Base-by-base conservation (phyloP, 306 rosid species). In the Vicia sativa region DNA sequence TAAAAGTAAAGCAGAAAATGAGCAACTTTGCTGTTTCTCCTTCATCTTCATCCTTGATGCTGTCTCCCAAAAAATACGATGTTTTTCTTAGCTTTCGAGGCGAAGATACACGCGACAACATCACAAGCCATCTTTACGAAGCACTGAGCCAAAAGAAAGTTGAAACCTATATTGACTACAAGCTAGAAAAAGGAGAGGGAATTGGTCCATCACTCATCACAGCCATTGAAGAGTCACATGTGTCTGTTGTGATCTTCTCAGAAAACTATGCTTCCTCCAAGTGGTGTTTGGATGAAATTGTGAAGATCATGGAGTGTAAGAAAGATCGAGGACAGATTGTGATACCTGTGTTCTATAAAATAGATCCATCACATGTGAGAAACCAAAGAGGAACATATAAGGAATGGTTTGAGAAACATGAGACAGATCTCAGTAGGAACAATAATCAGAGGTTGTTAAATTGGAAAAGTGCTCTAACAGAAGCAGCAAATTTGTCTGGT, bases 401-500 rank as follows among this genome's bases (percentile, higher is more conserved):
- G 43, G 0, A n/a, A 6, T 48, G 25, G 7, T 68, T 68, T 41
- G 3, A 0, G 7, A 1, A n/a, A 26, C 65, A 68, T 8, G 64
- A 68, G 54, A 10, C 2, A 39, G 39, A 68, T 53, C 28, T 9
- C 1, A 14, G 9, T 7, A n/a, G 10, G 11, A 18, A 21, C 10
- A 48, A 13, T 18, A 9, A 5, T 49, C 12, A 6, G 1, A 68
- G 12, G 53, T 13, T 68, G 12, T 13, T 39, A 5, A 39, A 39
- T 38, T 68, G 73, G 73, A 68, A 65, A 41, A 13, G 13, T 8
- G 65, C 73, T 56, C 54, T 68, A 18, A 55, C 65, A 5, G 21
- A 39, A 55, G 73, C 65, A n/a, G 54, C 73, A 1, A 68, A 55
- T 68, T 68, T 68, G 65, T 53, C 73, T 55, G 73, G 73, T 0